Conservation (phyloP, 1,284 basidiomycete genomes). For the Chalciporus sp. region DNA sequence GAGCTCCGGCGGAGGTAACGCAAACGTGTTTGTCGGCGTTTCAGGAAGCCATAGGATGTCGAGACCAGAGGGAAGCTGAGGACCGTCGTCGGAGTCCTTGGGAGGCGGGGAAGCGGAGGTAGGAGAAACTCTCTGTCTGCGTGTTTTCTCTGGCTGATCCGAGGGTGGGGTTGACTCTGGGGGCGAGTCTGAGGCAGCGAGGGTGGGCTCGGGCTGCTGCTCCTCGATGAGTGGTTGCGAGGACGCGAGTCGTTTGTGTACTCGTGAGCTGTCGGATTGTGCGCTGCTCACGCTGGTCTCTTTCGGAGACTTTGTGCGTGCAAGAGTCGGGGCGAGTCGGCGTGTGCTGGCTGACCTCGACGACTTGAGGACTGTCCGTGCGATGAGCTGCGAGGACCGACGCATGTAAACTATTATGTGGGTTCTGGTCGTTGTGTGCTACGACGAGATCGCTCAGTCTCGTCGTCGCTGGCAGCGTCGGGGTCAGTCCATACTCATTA, state of each 20-base stretch:
- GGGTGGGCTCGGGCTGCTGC: slow-evolving; percentile 10
- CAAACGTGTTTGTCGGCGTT: slow-evolving; percentile 19
- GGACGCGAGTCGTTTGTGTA: slow-evolving; percentile 39
- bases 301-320: slow-evolving; percentile 28
- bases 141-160: slow-evolving; percentile 37
- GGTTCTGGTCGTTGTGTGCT: slow-evolving; percentile 1
- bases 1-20: slow-evolving; percentile 57
- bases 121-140: slow-evolving; percentile 38
- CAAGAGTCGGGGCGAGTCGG: slow-evolving; percentile 15
- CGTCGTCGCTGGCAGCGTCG: slow-evolving; percentile 7
- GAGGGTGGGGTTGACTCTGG: slow-evolving; percentile 28
- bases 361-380: slow-evolving; percentile 20
- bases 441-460: slow-evolving; percentile 1
- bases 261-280: slow-evolving; percentile 27
- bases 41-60: slow-evolving; percentile 69
- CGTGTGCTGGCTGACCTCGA: slow-evolving; percentile 9
- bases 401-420: slow-evolving; percentile 18
- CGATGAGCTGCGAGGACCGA: slow-evolving; percentile 24
- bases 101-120: slow-evolving; percentile 14
- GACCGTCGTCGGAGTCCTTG: slow-evolving; percentile 42
- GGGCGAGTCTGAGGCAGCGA: slow-evolving; percentile 22
- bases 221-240: slow-evolving; percentile 28
- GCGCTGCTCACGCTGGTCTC: slow-evolving; percentile 18
- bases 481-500: neutral
- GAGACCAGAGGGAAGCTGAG: slow-evolving; percentile 54